Base-by-base conservation (phyloP, 768 basidiomycete genomes). In the Tylopilus subfusipes region DNA sequence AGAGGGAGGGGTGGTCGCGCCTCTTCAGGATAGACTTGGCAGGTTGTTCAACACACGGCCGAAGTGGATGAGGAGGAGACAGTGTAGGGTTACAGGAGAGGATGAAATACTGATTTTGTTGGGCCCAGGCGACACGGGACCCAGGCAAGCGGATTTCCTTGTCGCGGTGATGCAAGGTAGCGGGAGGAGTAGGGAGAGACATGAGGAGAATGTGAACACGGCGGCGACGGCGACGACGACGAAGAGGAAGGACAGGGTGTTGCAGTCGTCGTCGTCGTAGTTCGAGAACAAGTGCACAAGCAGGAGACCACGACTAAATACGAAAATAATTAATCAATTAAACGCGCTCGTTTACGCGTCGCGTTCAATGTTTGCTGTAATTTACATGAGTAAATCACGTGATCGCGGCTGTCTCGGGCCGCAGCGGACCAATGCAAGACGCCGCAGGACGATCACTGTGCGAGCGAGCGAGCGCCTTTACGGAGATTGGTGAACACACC, bases 21-120 rank as follows among this genome's bases (percentile, higher is more conserved):
- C 77, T 82, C 71, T 91, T 92, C 33, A 92, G 77, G 53, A 91
- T 91, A 8, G 90, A 88, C 58, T 79, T 86, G 21, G 70, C 52
- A 0, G 87, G 87, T 14, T 61, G 73, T 16, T 72, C 67, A 46
- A 72, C 75, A 2, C 74, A 74, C 5, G 75, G 67, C 51, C 72
- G 76, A 16, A 67, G 46, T 14, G 69, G 59, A 12, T 57, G 56
- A 42, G 63, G 45, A 46, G 62, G 34, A 14, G 34, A 52, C 8
- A 43, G 45, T 34, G 73, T 69, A 11, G 67, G 65, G 50, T 66
- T 68, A 50, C 63, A 60, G 12, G 72, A 64, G 34, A 81, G 59
- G 19, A 68, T 62, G 47, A 80, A 81, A 54, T 78, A 75, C 59
- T 79, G 74, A 54, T 82, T 77, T 14, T 75, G 70, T 50, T 76